Evolutionary conservation across 208 protist genomes (phyloP), one percentile per base, ranked within the genome.

Genomic region (Acanthamoeba healyi): DNA sequence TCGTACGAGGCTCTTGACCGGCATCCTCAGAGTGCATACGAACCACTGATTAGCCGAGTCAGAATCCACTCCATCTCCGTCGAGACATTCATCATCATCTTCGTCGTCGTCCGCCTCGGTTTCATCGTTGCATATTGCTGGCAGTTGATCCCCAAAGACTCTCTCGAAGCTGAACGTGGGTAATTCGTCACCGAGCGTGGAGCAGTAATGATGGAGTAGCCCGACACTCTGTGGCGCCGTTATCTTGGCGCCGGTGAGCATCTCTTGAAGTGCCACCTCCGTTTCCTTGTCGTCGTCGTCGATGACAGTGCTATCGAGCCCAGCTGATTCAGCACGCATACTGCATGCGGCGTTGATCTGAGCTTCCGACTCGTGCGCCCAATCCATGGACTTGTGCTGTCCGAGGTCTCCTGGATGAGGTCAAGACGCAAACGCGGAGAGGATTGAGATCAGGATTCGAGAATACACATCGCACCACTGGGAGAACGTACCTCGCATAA

Each of bases 221-320:
- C 5, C 40, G 34, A 87, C 77, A 22, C 40, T 56, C 77, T 38
- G 65, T 7, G 10, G 77, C 26, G 24, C 7, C n/a, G 77, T 87
- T 34, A 87, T 87, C 40, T 61, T 51, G 77, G 77, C 77, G 22
- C 77, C 77, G 22, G 77, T 87, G n/a, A n/a, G 44, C n/a, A 87
- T 40, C n/a, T 54, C 14, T 12, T 40, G 7, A 9, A 87, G 22
- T 15, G 17, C 40, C 34, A 56, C 77, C 34, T 87, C 77, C 0
- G 34, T 40, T 5, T 9, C 5, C n/a, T 24, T 36, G n/a, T 51
- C 46, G 46, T 19, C 5, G 46, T 51, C 17, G 46, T 51, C 46
- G 44, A 49, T 15, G 7, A 49, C 44, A n/a, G n/a, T n/a, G n/a
- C n/a, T n/a, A n/a, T n/a, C n/a, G 44, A 49, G 44, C 4, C 12